Percentiles rank a stretch among this genome's conserved stretches.
These are phyloP conservation scores for Aspergillus mulundensis DNA, from an alignment of 495 filamentous ascomycete genomes.

Conservation along the genomic window DNA sequence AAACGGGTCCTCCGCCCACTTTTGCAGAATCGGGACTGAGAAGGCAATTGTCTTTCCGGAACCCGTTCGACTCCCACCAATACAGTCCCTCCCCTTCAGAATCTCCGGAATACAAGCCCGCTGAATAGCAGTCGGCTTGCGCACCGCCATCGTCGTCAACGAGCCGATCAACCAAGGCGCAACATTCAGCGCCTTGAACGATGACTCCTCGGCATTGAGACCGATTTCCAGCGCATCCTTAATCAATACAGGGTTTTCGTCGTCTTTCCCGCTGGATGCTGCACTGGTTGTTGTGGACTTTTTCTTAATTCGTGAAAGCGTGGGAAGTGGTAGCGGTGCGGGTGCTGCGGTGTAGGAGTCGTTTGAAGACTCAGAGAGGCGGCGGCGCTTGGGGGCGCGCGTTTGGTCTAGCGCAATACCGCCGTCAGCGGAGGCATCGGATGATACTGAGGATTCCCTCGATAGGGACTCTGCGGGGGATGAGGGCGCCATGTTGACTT, in stretches of 20 bases:
- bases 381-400: slow-evolving; percentile 39
- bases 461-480: slow-evolving; percentile 20
- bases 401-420: slow-evolving; percentile 15
- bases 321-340: slow-evolving; percentile 38
- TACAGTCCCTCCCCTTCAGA: slow-evolving; percentile 83
- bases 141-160: slow-evolving; percentile 81
- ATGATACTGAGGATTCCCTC: slow-evolving; percentile 22
- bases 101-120: slow-evolving; percentile 88
- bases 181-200: slow-evolving; percentile 70
- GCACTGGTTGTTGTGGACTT: slow-evolving; percentile 29
- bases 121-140: slow-evolving; percentile 86
- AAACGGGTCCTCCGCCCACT: slow-evolving; percentile 87
- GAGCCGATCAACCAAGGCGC: slow-evolving; percentile 88
- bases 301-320: slow-evolving; percentile 45
- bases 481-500: slow-evolving; percentile 31
- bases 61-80: slow-evolving; percentile 89
- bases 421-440: slow-evolving; percentile 21
- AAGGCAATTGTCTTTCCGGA: slow-evolving; percentile 99
- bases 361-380: slow-evolving; percentile 39
- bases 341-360: slow-evolving; percentile 36
- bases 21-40: slow-evolving; percentile 85
- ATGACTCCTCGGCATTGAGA: slow-evolving; percentile 45
- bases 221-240: slow-evolving; percentile 43
- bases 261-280: slow-evolving; percentile 18
- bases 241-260: slow-evolving; percentile 39